phyloP scores from a whole-genome alignment of 2,329 filamentous ascomycete species.

The Monosporascus ibericus region DNA sequence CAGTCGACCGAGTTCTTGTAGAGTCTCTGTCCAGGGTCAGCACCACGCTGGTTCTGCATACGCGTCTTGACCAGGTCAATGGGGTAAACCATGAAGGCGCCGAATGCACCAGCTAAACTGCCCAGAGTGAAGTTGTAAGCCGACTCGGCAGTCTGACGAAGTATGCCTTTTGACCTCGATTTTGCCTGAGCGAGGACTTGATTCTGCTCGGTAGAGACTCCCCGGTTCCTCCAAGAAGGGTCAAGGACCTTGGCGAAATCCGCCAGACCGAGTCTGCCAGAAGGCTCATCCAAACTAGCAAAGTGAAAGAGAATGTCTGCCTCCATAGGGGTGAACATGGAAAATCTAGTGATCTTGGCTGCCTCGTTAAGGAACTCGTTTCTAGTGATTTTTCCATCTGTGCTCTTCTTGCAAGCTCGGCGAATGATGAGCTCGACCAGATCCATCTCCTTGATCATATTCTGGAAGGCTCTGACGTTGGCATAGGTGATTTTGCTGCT shows the following conservation, averaged over 20 bases:
- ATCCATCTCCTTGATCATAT: constrained; percentile 97
- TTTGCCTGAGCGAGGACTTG: constrained; percentile 38
- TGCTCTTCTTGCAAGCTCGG: constrained; percentile 75
- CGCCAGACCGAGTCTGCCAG: constrained; percentile 70
- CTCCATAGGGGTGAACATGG: constrained; percentile 96
- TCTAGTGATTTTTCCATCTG: constrained; percentile 88
- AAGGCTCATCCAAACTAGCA: constrained; percentile 83
- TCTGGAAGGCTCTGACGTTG: constrained; percentile 96
- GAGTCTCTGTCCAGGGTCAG: constrained; percentile 74
- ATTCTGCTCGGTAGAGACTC: constrained; percentile 33
- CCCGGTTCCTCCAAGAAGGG: constrained; percentile 74
- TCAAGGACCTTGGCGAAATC: constrained; percentile 97
- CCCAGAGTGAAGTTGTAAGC: constrained; percentile 87
- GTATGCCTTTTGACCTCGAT: constrained; percentile 47
- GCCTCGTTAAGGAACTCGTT: constrained; percentile 94
- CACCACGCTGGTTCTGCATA: constrained; percentile 91
- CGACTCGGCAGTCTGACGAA: constrained; percentile 66
- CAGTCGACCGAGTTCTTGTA: constrained; percentile 99
- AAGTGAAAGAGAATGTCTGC: constrained; percentile 99
- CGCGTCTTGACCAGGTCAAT: constrained; percentile 98
- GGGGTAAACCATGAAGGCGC: constrained; percentile 98
- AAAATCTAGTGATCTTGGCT: constrained; percentile 84
- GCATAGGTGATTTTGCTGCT: constrained; percentile 95
- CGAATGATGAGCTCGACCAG: constrained; percentile 89
- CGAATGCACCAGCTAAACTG: constrained; percentile 88